These are phyloP conservation scores for Fusarium marasasianum DNA, from an alignment of 2,329 filamentous ascomycete genomes.

Conservation along the genomic window DNA sequence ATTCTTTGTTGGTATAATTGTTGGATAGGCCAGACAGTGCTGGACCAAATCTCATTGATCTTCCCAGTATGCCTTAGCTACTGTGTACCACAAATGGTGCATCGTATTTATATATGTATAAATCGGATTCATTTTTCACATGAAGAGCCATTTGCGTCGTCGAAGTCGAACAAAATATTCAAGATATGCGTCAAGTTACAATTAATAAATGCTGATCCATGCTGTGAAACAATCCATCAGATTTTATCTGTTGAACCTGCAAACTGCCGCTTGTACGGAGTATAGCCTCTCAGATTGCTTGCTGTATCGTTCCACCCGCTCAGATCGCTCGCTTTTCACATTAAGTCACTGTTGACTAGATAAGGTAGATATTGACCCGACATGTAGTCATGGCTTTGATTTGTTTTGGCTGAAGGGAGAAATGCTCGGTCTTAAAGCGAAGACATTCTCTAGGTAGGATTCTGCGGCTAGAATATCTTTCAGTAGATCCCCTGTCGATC, in stretches of 20 bases:
- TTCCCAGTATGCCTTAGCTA: neutral
- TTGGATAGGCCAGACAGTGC: neutral
- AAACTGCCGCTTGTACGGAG: neutral
- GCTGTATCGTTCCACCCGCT: neutral
- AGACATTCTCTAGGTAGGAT: neutral
- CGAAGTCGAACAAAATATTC: neutral
- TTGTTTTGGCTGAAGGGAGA: neutral
- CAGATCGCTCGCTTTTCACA: neutral
- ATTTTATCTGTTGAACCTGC: neutral
- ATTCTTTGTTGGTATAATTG: neutral
- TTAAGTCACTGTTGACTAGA: no score
- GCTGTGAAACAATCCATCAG: neutral
- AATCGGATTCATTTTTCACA: neutral
- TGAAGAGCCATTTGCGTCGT: neutral
- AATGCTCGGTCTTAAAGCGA: neutral
- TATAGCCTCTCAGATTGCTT: neutral
- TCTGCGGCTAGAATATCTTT: neutral
- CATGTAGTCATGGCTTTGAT: neutral
- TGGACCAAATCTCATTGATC: neutral
- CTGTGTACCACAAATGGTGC: neutral
- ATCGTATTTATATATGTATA: neutral
- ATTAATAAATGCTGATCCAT: neutral
- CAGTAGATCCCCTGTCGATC: conserved; percentile 33
- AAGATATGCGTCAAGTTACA: neutral
- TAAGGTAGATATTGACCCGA: no score